Evolutionary conservation across 257 asterid species (phyloP).

Genomic region (Solanum commersonii): DNA sequence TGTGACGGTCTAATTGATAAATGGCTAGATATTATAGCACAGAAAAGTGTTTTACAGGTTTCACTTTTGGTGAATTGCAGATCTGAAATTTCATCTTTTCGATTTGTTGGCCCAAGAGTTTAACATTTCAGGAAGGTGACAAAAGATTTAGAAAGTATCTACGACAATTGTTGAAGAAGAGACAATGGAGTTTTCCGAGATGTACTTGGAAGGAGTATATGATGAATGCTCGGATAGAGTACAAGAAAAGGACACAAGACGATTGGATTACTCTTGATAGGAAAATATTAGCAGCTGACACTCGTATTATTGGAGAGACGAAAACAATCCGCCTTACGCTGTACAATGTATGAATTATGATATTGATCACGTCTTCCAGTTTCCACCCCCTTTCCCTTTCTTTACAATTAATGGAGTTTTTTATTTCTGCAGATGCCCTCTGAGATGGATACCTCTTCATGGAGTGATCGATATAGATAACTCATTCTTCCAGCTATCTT

Average conservation of each 20-base stretch:
- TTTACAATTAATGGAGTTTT: not conserved
- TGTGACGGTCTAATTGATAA: no score
- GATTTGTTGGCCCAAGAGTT: not conserved
- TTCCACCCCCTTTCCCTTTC: not conserved
- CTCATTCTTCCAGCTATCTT: not conserved
- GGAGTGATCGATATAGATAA: not conserved
- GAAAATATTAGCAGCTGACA: not conserved
- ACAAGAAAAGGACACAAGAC: not conserved
- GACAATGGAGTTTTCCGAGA: not conserved
- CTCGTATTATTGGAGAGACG: not conserved
- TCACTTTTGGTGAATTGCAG: not conserved
- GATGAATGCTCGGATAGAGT: not conserved
- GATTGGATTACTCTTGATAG: not conserved
- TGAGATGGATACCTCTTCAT: not conserved
- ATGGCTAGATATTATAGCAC: no score
- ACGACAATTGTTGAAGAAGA: not conserved
- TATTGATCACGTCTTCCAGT: not conserved
- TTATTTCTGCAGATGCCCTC: not conserved
- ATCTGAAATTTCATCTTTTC: not conserved
- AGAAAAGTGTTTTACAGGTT: no score
- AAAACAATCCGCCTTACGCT: not conserved
- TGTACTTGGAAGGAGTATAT: not conserved
- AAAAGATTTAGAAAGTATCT: not conserved
- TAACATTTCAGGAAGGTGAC: not conserved
- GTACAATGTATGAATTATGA: not conserved